Evolutionary conservation across 2,329 filamentous ascomycete genomes (phyloP).

Genomic region (Colletotrichum spinosum): DNA sequence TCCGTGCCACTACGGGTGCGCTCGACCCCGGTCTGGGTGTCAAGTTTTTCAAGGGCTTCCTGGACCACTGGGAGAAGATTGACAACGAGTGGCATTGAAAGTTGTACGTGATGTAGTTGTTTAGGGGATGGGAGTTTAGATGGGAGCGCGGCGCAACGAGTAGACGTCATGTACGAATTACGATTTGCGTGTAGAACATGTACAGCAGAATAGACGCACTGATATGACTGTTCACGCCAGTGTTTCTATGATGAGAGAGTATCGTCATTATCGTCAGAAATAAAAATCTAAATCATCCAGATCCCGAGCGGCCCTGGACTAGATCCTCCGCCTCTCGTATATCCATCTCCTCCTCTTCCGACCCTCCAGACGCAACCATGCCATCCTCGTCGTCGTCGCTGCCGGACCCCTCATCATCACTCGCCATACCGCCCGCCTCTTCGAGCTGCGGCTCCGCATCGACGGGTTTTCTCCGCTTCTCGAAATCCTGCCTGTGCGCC

Average conservation of each 20-base stretch:
- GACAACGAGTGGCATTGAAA: conserved; percentile 78
- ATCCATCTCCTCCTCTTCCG: conserved; percentile 42
- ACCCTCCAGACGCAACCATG: conserved; percentile 39
- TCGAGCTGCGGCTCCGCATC: conserved; percentile 38
- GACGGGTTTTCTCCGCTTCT: conserved; percentile 72
- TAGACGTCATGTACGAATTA: conserved; percentile 14
- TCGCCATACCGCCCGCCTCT: conserved; percentile 41
- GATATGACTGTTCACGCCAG: neutral
- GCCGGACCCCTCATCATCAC: conserved; percentile 41
- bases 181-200: conserved; percentile 28
- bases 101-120: neutral
- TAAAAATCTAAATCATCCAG: neutral
- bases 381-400: conserved; percentile 50
- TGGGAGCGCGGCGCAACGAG: conserved; percentile 20
- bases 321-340: conserved; percentile 43
- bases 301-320: conserved; percentile 30
- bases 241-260: neutral
- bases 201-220: conserved; percentile 21
- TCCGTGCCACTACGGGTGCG: conserved; percentile 87
- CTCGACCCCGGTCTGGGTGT: conserved; percentile 90
- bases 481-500: conserved; percentile 92
- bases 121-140: neutral
- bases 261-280: neutral
- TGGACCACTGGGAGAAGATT: conserved; percentile 86
- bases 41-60: conserved; percentile 88